These are phyloP conservation scores for Pseudotulostoma volvatum DNA, from an alignment of 495 filamentous ascomycete species.

Conservation along the genomic window DNA sequence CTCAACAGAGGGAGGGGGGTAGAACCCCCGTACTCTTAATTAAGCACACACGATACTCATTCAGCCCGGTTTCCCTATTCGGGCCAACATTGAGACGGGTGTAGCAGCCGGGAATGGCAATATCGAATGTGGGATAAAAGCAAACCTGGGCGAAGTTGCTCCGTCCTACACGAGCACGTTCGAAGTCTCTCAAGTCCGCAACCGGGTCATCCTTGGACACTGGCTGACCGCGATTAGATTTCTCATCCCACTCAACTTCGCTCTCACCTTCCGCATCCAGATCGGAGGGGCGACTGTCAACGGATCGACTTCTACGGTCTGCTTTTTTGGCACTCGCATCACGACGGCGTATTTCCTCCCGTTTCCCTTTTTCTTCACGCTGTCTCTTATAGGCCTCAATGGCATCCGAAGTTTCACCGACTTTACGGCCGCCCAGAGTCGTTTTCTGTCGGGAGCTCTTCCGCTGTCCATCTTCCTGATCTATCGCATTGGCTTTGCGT, in stretches of 20 bases:
- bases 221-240: slow-evolving; percentile 25
- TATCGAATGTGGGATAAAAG: slow-evolving; percentile 78
- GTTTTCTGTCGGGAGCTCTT: slow-evolving; percentile 74
- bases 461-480: slow-evolving; percentile 53
- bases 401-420: slow-evolving; percentile 57
- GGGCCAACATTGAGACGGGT: slow-evolving; percentile 64
- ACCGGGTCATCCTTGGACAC: slow-evolving; percentile 38
- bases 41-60: slow-evolving; percentile 67
- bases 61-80: slow-evolving; percentile 46
- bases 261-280: slow-evolving; percentile 61
- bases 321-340: slow-evolving; percentile 35
- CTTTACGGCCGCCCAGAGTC: slow-evolving; percentile 58
- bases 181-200: slow-evolving; percentile 61
- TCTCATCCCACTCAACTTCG: slow-evolving; percentile 58
- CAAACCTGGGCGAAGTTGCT: slow-evolving; percentile 69
- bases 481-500: slow-evolving; percentile 59
- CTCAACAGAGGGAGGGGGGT: slow-evolving; percentile 22
- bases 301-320: slow-evolving; percentile 7
- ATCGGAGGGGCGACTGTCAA: slow-evolving; percentile 36
- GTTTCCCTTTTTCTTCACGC: slow-evolving; percentile 60
- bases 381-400: slow-evolving; percentile 74
- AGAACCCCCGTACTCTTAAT: slow-evolving; percentile 74
- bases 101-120: slow-evolving; percentile 63
- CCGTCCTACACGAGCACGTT: slow-evolving; percentile 66
- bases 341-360: slow-evolving; percentile 54